phyloP scores from a whole-genome alignment of 371 early-diverging fungal species.

The Mortierella sp. region DNA sequence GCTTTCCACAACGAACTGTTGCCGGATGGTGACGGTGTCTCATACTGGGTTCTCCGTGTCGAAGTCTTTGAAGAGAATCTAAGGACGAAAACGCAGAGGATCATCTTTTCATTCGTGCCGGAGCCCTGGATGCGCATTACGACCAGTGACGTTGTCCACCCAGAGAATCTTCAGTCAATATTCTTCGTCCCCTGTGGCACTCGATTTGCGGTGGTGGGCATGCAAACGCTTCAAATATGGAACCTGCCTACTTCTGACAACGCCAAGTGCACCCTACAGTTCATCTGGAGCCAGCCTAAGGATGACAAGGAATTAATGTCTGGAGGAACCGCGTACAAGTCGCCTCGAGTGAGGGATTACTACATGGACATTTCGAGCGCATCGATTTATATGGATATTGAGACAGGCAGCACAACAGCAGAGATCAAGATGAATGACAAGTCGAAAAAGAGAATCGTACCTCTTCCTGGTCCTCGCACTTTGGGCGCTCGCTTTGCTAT shows the following conservation, averaged over 20 bases:
- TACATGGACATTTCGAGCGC: conserved; percentile 22
- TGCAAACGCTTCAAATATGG: conserved; percentile 48
- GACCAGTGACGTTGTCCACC: conserved; percentile 33
- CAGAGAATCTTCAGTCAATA: conserved; percentile 33
- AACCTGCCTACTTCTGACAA: conserved; percentile 44
- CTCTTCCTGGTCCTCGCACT: conserved; percentile 37
- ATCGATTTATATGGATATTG: conserved; percentile 23
- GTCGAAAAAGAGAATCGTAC: conserved; percentile 14
- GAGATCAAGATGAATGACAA: conserved; percentile 46
- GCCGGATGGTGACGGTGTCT: conserved; percentile 47
- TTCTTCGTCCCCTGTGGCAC: conserved; percentile 40
- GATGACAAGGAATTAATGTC: conserved; percentile 16
- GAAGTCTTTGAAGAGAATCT: conserved; percentile 36
- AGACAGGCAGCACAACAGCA: conserved; percentile 21
- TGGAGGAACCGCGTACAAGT: conserved; percentile 16
- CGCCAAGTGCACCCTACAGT: conserved; percentile 39
- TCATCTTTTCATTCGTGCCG: conserved; percentile 49
- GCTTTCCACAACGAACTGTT: conserved; percentile 31
- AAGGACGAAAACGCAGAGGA: conserved; percentile 1
- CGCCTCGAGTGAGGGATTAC: conserved; percentile 34
- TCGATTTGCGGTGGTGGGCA: conserved; percentile 42
- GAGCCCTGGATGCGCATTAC: conserved; percentile 54
- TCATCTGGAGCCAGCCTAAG: conserved; percentile 48
- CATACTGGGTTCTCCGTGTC: conserved; percentile 52
- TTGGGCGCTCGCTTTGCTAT: conserved; percentile 45